Base-by-base conservation (phyloP, 2,329 filamentous ascomycete genomes). In the Neonectria neomacrospora region DNA sequence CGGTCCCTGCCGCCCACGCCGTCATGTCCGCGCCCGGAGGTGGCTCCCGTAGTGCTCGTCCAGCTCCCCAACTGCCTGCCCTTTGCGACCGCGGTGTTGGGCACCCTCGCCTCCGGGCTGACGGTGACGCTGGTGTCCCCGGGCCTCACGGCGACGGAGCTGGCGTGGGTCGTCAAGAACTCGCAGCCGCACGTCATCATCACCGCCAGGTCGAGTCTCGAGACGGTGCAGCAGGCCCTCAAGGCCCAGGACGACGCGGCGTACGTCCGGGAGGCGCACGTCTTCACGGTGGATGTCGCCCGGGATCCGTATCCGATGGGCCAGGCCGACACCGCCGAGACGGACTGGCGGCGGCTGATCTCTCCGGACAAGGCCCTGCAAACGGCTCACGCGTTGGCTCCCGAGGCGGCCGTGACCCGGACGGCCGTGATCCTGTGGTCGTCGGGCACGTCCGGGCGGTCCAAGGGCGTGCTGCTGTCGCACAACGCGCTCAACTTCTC, bases 381-480 rank as follows among this genome's bases (percentile, higher is more conserved):
- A 79, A 28, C 76, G 68, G 18, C 78, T 75, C 73, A 75, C 2
- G 76, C 79, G 11, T 80, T 85, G 62, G 72, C 71, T 0, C 45
- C 70, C 10, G 62, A 67, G 23, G 74, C 69, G 12, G 66, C 74
- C 1, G 16, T 45, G 5, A 89, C 90, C 68, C 92, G 92, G 73
- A 90, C 86, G 2, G 80, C 79, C 42, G 69, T 81, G 1, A 80
- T 82, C 51, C 75, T 82, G 54, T 82, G 80, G 80, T 81, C 80
- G 0, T 88, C 85, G 1, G 85, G 91, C 12, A 92, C 89, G 0
- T 94, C 91, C 0, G 91, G 91, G 1, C 81, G 90, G 0, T 90
- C 91, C 12, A 94, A 94, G 74, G 91, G 91, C 39, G 91, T 93
- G 1, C 85, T 91, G 71, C 87, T 93, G 56, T 88, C 88, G 2